Conservation (phyloP, 2,329 filamentous ascomycete genomes). For the Aureobasidium leucospermi region DNA sequence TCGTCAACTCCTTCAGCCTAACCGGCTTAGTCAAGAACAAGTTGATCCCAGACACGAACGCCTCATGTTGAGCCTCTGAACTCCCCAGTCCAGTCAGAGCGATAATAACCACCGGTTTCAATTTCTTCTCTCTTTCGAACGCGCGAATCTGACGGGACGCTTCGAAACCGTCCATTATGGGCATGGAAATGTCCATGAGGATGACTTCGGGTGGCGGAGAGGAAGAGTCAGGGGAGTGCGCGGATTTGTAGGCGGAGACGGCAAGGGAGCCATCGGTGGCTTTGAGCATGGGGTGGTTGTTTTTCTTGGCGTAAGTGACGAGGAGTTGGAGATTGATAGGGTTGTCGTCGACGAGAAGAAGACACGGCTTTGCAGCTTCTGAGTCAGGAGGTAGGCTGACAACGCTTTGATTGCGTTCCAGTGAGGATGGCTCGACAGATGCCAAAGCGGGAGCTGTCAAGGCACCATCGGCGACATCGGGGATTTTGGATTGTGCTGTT, state of each 20-base stretch:
- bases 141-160: constrained; percentile 26
- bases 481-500: background rate
- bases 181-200: constrained; percentile 34
- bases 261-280: constrained; percentile 40
- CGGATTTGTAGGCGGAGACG: constrained; percentile 30
- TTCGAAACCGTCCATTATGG: constrained; percentile 9
- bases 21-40: constrained; percentile 26
- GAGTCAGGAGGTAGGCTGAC: background rate
- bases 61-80: constrained; percentile 20
- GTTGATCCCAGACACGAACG: constrained; percentile 26
- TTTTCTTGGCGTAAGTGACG: constrained; percentile 28
- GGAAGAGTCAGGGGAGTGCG: background rate
- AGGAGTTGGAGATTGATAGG: constrained; percentile 21
- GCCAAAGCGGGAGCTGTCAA: background rate
- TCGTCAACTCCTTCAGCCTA: constrained; percentile 25
- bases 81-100: constrained; percentile 20
- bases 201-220: constrained; percentile 18
- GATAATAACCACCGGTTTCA: constrained; percentile 20
- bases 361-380: constrained; percentile 15
- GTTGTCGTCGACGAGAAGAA: constrained; percentile 26
- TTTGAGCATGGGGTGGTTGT: constrained; percentile 30
- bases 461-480: background rate
- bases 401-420: constrained; percentile 25
- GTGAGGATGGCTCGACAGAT: constrained; percentile 10
- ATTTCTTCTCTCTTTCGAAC: constrained; percentile 22